These are phyloP conservation scores for Viola odorata DNA, from an alignment of 345 rosid genomes.

Conservation along the genomic window DNA sequence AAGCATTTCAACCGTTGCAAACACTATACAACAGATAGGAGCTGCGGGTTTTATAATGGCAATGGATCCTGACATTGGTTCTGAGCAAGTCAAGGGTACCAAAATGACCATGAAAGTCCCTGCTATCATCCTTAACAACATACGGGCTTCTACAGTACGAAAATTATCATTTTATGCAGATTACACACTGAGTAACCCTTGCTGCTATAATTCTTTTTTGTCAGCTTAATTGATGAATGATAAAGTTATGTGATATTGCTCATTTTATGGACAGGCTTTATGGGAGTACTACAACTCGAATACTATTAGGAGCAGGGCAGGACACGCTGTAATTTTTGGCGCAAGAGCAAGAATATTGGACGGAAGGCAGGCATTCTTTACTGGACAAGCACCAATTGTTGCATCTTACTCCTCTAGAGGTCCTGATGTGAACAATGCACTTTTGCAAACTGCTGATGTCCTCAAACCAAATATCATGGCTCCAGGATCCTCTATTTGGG, in stretches of 20 bases:
- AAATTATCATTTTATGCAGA: background rate
- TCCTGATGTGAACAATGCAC: constrained; percentile 42
- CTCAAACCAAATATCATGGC: constrained; percentile 50
- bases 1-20: constrained; percentile 34
- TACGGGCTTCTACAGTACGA: constrained; percentile 35
- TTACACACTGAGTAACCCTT: background rate
- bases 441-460: constrained; percentile 42
- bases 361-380: constrained; percentile 37
- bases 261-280: constrained; percentile 26
- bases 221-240: background rate
- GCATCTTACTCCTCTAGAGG: constrained; percentile 50
- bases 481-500: constrained; percentile 52
- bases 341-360: constrained; percentile 43
- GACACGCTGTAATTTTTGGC: constrained; percentile 26
- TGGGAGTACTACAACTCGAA: constrained; percentile 39
- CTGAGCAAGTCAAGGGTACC: constrained; percentile 30
- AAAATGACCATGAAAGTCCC: constrained; percentile 34
- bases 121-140: constrained; percentile 37
- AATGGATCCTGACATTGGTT: constrained; percentile 36
- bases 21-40: constrained; percentile 34
- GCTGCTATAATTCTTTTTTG: background rate
- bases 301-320: constrained; percentile 29
- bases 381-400: constrained; percentile 35
- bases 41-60: constrained; percentile 46
- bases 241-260: background rate